A percentile compares a stretch with the other conserved stretches of the same genome.
These are phyloP conservation scores for Starmerella kuoi DNA, from an alignment of 805 yeast species.

Conservation along the genomic window DNA sequence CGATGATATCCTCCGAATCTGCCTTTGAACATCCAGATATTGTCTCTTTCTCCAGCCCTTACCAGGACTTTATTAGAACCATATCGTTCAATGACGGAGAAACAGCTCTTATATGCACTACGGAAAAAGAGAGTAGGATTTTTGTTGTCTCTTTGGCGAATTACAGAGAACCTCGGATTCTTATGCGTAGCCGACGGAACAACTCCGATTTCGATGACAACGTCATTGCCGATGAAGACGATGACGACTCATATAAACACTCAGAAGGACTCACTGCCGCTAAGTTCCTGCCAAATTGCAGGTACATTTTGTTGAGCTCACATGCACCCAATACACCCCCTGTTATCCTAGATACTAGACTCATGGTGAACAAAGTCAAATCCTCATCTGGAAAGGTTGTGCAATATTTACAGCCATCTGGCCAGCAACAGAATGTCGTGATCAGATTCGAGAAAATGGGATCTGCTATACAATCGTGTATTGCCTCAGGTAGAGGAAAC, in stretches of 20 bases:
- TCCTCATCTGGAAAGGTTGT: neutral
- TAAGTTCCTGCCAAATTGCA: conserved; percentile 53
- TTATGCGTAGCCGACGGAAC: conserved; percentile 55
- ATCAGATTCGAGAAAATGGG: conserved; percentile 71
- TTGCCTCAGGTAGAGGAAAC: conserved; percentile 76
- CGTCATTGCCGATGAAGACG: conserved; percentile 41
- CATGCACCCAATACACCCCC: conserved; percentile 57
- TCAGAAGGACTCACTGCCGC: conserved; percentile 76
- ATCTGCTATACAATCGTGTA: conserved; percentile 56
- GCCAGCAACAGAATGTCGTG: conserved; percentile 47
- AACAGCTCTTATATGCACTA: conserved; percentile 58
- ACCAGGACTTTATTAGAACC: conserved; percentile 69
- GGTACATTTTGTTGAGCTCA: conserved; percentile 40
- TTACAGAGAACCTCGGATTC: conserved; percentile 49
- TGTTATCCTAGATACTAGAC: conserved; percentile 46
- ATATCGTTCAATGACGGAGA: conserved; percentile 64
- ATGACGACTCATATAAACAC: too few relatives aligned
- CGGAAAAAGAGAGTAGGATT: conserved; percentile 66
- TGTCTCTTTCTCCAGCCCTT: conserved; percentile 67
- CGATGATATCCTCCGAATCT: conserved; percentile 2
- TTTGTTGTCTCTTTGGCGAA: conserved; percentile 58
- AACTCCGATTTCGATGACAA: conserved; percentile 51
- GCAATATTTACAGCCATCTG: conserved; percentile 22
- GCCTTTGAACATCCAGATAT: conserved; percentile 38
- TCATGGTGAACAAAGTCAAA: conserved; percentile 1